Evolutionary conservation across 1,284 basidiomycete species (phyloP).

Genomic region (Bondarzewia mesenterica): DNA sequence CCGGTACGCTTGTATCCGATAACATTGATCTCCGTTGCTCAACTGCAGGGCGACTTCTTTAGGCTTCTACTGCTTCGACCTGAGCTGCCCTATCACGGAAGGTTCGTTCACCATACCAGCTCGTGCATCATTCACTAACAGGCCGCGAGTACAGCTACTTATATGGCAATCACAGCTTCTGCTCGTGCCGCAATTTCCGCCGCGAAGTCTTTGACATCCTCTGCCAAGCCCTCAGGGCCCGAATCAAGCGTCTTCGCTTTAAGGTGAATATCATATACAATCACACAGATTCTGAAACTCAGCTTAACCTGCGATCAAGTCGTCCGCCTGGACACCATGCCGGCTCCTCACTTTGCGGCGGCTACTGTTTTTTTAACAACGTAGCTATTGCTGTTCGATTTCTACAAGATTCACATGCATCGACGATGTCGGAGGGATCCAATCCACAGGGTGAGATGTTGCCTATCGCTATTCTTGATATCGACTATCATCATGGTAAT

Average conservation of each 20-base stretch:
- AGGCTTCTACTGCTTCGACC: conserved; percentile 30
- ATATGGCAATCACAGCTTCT: conserved; percentile 22
- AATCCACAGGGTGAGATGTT: not conserved
- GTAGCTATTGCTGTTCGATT: conserved; percentile 25
- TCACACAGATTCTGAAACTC: not conserved
- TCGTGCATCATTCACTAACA: not conserved
- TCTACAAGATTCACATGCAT: conserved; percentile 13
- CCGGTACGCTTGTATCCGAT: conserved; percentile 15
- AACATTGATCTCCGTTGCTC: too few relatives aligned
- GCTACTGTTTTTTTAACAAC: conserved; percentile 31
- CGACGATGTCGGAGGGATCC: not conserved
- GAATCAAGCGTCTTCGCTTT: conserved; percentile 21
- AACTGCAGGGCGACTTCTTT: not conserved
- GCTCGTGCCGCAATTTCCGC: conserved; percentile 21
- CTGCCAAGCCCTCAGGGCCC: conserved; percentile 3
- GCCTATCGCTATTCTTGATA: conserved; percentile 27
- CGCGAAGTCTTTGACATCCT: conserved; percentile 12
- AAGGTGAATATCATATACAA: conserved; percentile 15
- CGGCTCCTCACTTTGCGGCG: conserved; percentile 22
- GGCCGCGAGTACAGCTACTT: conserved; percentile 19
- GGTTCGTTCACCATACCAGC: conserved; percentile 11
- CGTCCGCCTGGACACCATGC: conserved; percentile 32
- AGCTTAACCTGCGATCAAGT: conserved; percentile 11
- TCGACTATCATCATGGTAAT: conserved; percentile 34
- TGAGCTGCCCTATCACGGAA: conserved; percentile 27